Evolutionary conservation across 2,329 filamentous ascomycete species (phyloP).

Genomic region (Chaetothyriales sp.): DNA sequence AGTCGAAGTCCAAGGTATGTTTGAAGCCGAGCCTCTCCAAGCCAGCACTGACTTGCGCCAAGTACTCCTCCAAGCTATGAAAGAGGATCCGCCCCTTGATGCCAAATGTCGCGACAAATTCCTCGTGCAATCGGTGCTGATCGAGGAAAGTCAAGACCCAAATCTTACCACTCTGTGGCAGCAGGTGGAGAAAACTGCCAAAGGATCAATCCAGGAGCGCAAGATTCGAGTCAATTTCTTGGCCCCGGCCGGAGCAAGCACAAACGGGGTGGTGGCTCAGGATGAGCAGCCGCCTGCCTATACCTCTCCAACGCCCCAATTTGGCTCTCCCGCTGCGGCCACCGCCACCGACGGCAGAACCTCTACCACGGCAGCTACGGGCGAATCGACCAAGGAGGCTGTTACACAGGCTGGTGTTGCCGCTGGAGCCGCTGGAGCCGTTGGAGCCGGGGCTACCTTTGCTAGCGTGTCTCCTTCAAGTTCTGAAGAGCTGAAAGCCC

Average conservation of each 20-base stretch:
- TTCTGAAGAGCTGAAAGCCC: slow-evolving; percentile 52
- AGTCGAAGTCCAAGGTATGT: slow-evolving; percentile 79
- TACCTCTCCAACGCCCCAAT: slow-evolving; percentile 36
- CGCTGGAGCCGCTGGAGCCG: slow-evolving; percentile 27
- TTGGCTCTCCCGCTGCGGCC: slow-evolving; percentile 32
- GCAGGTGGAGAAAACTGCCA: slow-evolving; percentile 58
- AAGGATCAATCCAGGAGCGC: slow-evolving; percentile 70
- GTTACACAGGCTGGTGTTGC: slow-evolving; percentile 18
- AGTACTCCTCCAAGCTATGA: slow-evolving; percentile 98
- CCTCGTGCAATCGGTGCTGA: slow-evolving; percentile 77
- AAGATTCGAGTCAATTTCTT: slow-evolving; percentile 92
- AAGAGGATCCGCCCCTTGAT: slow-evolving; percentile 74
- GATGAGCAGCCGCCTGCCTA: slow-evolving; percentile 41
- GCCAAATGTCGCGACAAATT: slow-evolving; percentile 96
- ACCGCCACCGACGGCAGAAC: slow-evolving; percentile 19
- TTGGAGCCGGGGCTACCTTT: slow-evolving; percentile 36
- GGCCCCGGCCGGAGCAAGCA: slow-evolving; percentile 40
- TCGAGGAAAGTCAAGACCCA: slow-evolving; percentile 68
- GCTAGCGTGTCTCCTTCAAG: slow-evolving; percentile 35
- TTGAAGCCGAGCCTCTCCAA: background rate
- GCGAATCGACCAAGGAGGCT: slow-evolving; percentile 16
- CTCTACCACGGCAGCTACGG: slow-evolving; percentile 19
- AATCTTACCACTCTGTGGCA: slow-evolving; percentile 77
- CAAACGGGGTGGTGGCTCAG: slow-evolving; percentile 23
- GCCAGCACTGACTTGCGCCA: slow-evolving; percentile 4